phyloP scores from a whole-genome alignment of 345 rosid species.

The Adansonia digitata region DNA sequence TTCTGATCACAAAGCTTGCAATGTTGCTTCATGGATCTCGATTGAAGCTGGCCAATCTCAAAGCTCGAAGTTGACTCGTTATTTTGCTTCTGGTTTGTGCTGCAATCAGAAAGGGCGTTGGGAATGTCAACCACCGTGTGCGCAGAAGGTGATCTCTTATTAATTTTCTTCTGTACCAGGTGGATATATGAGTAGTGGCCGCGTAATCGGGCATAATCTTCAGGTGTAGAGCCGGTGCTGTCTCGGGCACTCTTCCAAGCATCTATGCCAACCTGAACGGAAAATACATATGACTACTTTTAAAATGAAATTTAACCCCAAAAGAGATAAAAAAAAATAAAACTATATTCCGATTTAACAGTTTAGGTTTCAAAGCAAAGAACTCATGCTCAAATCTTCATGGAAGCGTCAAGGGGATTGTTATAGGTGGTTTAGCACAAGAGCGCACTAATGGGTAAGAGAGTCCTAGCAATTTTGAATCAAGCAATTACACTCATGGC shows the following conservation, averaged over 20 bases:
- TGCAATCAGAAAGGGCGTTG: conserved; percentile 19
- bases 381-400: background rate
- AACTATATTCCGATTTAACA: background rate
- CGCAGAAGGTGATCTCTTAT: conserved; percentile 36
- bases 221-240: conserved; percentile 82
- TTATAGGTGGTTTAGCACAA: background rate
- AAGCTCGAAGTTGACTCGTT: conserved; percentile 36
- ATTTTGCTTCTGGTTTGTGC: conserved; percentile 34
- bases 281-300: background rate
- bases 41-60: conserved; percentile 40
- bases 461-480: background rate
- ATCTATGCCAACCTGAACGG: conserved; percentile 66
- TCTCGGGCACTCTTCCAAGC: conserved; percentile 82
- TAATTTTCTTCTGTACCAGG: conserved; percentile 72
- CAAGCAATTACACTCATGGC: background rate
- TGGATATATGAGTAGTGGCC: conserved; percentile 92
- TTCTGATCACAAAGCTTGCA: conserved; percentile 74
- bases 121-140: conserved; percentile 65
- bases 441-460: background rate
- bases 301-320: background rate
- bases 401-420: background rate
- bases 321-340: too few species aligned
- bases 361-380: background rate
- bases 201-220: conserved; percentile 84
- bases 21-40: conserved; percentile 19